Evolutionary conservation across 257 asterid genomes (phyloP), one percentile per base, ranked within the genome.

Genomic region (Nicotiana obtusifolia): DNA sequence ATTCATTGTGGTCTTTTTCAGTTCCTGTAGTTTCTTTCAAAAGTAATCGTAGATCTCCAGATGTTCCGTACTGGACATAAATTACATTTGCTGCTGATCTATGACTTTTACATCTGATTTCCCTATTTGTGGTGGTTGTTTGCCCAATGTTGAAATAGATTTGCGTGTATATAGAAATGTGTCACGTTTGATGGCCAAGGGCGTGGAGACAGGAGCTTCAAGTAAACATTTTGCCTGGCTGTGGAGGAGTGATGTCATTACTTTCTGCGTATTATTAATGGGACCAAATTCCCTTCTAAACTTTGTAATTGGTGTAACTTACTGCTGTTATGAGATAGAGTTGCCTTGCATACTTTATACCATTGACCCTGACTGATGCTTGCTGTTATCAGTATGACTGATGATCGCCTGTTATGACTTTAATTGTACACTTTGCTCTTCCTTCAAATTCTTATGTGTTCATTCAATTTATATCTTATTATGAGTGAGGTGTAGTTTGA

Each of bases 221-320:
- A 75, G 44, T 75, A 75, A 52, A 75, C 17, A 49, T 49, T 73
- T 49, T 75, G 62, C 16, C 80, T 49, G 80, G 44, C 24, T 49
- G 24, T 49, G 80, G 24, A 49, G 80, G 35, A 49, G 59, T 26
- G 31, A 73, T 73, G 79, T 73, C 24, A 75, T 75, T 75, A 52
- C 26, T 49, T 75, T 75, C 16, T 75, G 10, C 16, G 44, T 15
- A 75, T 49, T 14, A 75, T 59, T 26, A 75, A 26, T 49, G 61
- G 61, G 62, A 75, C 80, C 1, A 49, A 75, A 24, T 20, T 28
- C 9, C 24, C 44, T 75, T 75, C 44, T 26, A 75, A 24, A 49
- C 79, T 75, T 24, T 49, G 80, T 75, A 75, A 22, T 75, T 75
- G 0, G 44, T 30, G 44, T 24, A 47, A 73, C 79, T 47, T 73